These are phyloP conservation scores for Knufia petricola DNA, from an alignment of 2,329 filamentous ascomycete species.

Conservation along the genomic window DNA sequence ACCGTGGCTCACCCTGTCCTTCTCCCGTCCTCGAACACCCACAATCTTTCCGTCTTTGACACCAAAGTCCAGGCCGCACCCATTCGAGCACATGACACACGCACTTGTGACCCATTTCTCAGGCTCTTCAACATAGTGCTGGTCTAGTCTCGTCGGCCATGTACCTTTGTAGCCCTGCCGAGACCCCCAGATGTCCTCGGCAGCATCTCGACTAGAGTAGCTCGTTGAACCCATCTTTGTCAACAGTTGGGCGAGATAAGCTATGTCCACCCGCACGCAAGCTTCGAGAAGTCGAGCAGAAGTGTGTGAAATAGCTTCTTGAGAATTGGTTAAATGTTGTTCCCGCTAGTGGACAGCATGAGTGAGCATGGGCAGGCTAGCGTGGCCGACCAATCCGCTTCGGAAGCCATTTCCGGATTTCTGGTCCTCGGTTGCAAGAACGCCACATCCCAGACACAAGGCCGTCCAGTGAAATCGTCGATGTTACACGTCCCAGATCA, in stretches of 20 bases:
- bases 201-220: slow-evolving; percentile 22
- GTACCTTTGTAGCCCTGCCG: slow-evolving; percentile 29
- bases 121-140: slow-evolving; percentile 25
- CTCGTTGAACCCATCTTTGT: background rate
- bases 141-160: slow-evolving; percentile 29
- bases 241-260: too few species aligned
- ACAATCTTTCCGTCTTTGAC: slow-evolving; percentile 30
- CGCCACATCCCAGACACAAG: too few species aligned
- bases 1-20: slow-evolving; percentile 30
- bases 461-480: too few species aligned
- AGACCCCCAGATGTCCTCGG: slow-evolving; percentile 27
- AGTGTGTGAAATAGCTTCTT: background rate
- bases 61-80: slow-evolving; percentile 30
- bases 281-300: background rate
- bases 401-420: too few species aligned
- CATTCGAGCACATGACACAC: slow-evolving; percentile 32
- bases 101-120: slow-evolving; percentile 34
- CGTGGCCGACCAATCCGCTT: too few species aligned
- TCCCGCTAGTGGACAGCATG: background rate
- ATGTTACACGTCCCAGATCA: too few species aligned
- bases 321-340: background rate
- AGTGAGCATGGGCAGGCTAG: too few species aligned
- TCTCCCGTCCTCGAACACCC: slow-evolving; percentile 28
- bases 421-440: too few species aligned
- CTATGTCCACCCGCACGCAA: background rate